Conservation (phyloP, 169 alveolate genomes). For the Eimeria zaria region DNA sequence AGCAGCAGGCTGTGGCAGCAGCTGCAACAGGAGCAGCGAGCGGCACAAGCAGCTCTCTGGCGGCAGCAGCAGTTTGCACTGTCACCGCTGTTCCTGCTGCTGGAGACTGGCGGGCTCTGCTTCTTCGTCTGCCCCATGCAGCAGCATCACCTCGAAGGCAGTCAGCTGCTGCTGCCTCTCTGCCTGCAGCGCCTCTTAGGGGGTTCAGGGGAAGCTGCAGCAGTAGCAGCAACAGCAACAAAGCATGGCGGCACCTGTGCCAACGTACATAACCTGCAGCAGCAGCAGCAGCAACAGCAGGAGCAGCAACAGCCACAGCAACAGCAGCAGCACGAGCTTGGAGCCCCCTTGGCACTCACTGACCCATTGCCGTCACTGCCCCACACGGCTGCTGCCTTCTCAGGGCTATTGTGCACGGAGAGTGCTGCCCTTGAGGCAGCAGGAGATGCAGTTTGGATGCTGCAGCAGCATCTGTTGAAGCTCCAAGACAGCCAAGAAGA, state of each 20-base stretch:
- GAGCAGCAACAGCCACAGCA: not conserved
- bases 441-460: constrained; percentile 51
- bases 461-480: not conserved
- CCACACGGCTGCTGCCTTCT: constrained; percentile 23
- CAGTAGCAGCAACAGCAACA: constrained; percentile 40
- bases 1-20: constrained; percentile 46
- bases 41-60: constrained; percentile 63
- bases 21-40: constrained; percentile 80
- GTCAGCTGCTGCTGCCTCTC: not conserved
- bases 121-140: constrained; percentile 58
- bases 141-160: not conserved
- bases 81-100: constrained; percentile 69
- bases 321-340: constrained; percentile 25
- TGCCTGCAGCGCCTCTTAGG: constrained; percentile 17
- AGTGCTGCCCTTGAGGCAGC: constrained; percentile 46
- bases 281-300: not conserved
- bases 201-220: not conserved
- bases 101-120: constrained; percentile 51
- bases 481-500: not conserved
- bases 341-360: constrained; percentile 31
- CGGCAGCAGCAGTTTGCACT: constrained; percentile 9
- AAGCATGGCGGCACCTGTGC: not conserved
- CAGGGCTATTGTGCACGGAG: constrained; percentile 24
- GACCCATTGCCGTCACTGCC: constrained; percentile 60
- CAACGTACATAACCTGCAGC: not conserved